Percentiles rank a stretch among this genome's conserved stretches.
These are phyloP conservation scores for Pyricularia grisea DNA, from an alignment of 2,329 filamentous ascomycete species.

Conservation along the genomic window DNA sequence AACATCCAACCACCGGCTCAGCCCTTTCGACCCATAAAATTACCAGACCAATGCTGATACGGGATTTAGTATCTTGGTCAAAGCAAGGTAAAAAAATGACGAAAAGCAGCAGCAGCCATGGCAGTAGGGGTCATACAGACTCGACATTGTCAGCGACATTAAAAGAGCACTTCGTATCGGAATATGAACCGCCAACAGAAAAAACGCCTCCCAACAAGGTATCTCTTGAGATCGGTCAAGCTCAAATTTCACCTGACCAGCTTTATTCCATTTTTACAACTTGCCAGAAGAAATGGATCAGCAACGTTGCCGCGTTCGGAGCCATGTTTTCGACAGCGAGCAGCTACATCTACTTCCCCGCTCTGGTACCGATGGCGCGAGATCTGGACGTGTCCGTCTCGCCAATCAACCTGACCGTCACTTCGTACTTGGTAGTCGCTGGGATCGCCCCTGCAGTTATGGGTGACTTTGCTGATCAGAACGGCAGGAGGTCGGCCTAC, in stretches of 20 bases:
- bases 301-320: constrained; percentile 37
- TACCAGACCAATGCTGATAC: background rate
- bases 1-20: background rate
- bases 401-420: constrained; percentile 30
- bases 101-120: background rate
- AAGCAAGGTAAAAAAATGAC: background rate
- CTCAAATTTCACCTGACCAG: background rate
- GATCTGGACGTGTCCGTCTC: constrained; percentile 23
- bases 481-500: constrained; percentile 38
- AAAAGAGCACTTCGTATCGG: background rate
- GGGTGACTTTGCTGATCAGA: constrained; percentile 37
- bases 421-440: constrained; percentile 39
- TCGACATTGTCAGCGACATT: background rate
- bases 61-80: background rate
- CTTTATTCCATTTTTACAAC: constrained; percentile 25
- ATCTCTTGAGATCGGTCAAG: background rate
- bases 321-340: constrained; percentile 24
- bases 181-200: background rate
- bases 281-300: constrained; percentile 32
- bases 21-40: background rate
- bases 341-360: constrained; percentile 33
- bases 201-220: background rate
- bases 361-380: constrained; percentile 28
- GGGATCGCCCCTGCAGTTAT: constrained; percentile 39
- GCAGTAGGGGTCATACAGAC: background rate